Percentiles rank a stretch among this genome's conserved stretches.
These are phyloP conservation scores for Rhodotorula kratochvilovae DNA, from an alignment of 768 basidiomycete genomes.

Conservation along the genomic window DNA sequence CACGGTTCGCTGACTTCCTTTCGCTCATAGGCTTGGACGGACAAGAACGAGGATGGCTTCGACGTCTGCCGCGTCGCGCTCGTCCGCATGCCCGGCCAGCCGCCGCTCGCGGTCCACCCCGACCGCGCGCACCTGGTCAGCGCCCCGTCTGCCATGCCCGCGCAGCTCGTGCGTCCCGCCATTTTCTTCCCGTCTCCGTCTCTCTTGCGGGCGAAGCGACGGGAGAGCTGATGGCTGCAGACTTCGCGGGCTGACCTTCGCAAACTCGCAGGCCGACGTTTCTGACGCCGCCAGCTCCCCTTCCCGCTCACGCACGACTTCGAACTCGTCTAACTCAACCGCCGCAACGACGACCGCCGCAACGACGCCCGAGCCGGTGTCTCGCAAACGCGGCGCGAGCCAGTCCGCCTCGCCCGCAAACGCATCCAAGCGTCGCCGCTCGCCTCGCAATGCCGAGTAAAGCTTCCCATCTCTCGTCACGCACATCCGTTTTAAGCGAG, in stretches of 20 bases:
- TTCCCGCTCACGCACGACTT: no score
- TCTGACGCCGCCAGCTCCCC: no score
- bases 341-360: background rate
- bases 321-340: background rate
- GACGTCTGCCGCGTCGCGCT: conserved; percentile 82
- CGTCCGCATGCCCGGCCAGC: conserved; percentile 48
- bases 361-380: background rate
- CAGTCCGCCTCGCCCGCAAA: background rate
- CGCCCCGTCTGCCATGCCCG: no score
- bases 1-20: conserved; percentile 47
- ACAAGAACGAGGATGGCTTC: conserved; percentile 51
- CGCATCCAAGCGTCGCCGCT: background rate
- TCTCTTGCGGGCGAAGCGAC: no score
- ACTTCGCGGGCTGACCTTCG: no score
- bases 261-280: no score
- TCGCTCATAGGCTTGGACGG: conserved; percentile 63
- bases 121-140: conserved; percentile 2
- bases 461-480: no score
- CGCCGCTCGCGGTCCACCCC: conserved; percentile 8
- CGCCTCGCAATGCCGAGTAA: background rate
- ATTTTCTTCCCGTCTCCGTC: no score
- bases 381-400: background rate
- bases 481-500: no score
- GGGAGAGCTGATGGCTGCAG: no score
- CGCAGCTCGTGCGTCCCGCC: background rate